Evolutionary conservation across 208 protist species (phyloP), one percentile per base, ranked within the genome.

Genomic region (Leptomonas seymouri): DNA sequence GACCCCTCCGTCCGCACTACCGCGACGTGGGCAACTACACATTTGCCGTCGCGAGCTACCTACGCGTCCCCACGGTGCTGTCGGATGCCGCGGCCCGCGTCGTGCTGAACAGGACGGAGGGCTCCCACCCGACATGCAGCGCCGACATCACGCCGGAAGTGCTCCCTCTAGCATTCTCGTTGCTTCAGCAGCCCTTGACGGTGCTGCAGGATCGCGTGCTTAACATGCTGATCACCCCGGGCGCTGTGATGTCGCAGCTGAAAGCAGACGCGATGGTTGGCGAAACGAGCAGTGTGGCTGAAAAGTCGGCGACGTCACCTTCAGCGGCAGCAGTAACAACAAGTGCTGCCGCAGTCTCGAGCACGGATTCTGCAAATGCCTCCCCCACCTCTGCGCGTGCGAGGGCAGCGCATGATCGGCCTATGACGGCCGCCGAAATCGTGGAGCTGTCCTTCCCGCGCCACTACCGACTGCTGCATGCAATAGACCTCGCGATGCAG

Each of bases 361-460:
- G 39, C 5, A 30, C 20, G 2, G 56, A 61, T 18, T 34, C 5
- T 0, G 0, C 34, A 0, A 41, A 6, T 6, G 11, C 58, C 3
- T 41, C 58, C 14, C 12, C 59, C 23, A 73, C 57, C 41, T 66
- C 60, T 2, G 23, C 58, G 4, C 70, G 76, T 42, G 41, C 44
- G 2, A 21, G 28, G 2, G 71, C 71, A 3, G n/a, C 63, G 23
- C 51, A 27, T 16, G 50, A 48, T 11, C 3, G 7, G 0, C 12
- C 49, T 14, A 18, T 76, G n/a, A 46, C 63, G 14, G 45, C 63
- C 6, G 31, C n/a, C 23, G 46, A 76, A 51, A 16, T 76, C 0
- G 57, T 71, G 16, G 71, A 70, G n/a, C 57, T 71, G n/a, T 78
- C 68, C 67, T 89, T 89, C 42, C 80, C 84, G 15, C 77, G 73